These are phyloP conservation scores for Cyphellophora europaea DNA, from an alignment of 2,329 filamentous ascomycete genomes.

Conservation along the genomic window DNA sequence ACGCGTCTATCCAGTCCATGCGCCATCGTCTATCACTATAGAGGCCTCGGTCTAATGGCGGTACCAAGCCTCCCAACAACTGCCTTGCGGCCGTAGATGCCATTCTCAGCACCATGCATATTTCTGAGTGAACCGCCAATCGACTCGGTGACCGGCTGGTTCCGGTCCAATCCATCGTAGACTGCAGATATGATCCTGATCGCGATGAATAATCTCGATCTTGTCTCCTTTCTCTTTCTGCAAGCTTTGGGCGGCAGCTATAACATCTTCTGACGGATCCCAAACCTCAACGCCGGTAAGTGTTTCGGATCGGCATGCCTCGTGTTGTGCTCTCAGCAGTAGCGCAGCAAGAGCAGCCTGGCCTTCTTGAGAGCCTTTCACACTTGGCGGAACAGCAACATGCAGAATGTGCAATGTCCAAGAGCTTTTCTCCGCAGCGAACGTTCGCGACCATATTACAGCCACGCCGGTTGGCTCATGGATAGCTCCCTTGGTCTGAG, in stretches of 20 bases:
- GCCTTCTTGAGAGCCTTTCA: slow-evolving; percentile 21
- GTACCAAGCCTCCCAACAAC: no score
- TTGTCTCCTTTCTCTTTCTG: slow-evolving; percentile 17
- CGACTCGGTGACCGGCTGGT: slow-evolving; percentile 28
- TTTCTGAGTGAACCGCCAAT: slow-evolving; percentile 40
- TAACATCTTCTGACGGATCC: slow-evolving; percentile 59
- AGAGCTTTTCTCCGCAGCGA: slow-evolving; percentile 25
- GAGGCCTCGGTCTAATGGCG: no score
- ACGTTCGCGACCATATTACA: slow-evolving; percentile 29
- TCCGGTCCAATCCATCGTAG: slow-evolving; percentile 36
- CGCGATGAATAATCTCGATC: slow-evolving; percentile 32
- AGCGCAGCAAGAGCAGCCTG: slow-evolving; percentile 48
- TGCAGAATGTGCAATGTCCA: slow-evolving; percentile 34
- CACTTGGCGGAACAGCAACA: slow-evolving; percentile 25
- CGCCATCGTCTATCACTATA: no score
- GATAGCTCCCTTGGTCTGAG: slow-evolving; percentile 61
- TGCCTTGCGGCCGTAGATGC: no score
- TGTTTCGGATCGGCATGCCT: slow-evolving; percentile 65
- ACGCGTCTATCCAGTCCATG: no score
- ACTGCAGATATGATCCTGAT: slow-evolving; percentile 36
- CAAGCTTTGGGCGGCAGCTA: slow-evolving; percentile 29
- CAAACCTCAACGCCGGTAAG: slow-evolving; percentile 61
- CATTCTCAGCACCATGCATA: slow-evolving; percentile 40
- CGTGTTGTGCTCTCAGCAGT: slow-evolving; percentile 54
- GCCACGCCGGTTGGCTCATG: slow-evolving; percentile 20